Evolutionary conservation across 257 asterid species (phyloP).

Genomic region (Solanum medicagineum): DNA sequence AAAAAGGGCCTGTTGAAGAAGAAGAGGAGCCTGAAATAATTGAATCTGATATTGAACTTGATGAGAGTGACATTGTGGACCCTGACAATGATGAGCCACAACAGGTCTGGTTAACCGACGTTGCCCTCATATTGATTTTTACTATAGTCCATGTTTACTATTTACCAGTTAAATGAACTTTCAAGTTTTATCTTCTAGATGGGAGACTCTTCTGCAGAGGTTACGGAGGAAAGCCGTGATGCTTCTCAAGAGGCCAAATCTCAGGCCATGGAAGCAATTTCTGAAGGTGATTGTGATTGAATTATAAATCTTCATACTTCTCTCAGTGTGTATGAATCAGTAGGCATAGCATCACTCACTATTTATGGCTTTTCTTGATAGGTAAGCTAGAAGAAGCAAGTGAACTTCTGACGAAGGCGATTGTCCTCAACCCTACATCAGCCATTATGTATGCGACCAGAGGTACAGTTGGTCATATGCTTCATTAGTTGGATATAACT

Average conservation of each 20-base stretch:
- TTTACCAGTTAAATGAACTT: background rate
- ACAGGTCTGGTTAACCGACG: slow-evolving; percentile 29
- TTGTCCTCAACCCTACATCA: slow-evolving; percentile 74
- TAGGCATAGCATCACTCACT: background rate
- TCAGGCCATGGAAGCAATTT: slow-evolving; percentile 87
- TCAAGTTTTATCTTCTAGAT: slow-evolving; percentile 31
- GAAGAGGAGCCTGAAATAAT: slow-evolving; percentile 71
- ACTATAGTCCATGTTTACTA: background rate
- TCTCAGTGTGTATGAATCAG: background rate
- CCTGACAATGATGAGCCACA: slow-evolving; percentile 86
- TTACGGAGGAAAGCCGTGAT: slow-evolving; percentile 83
- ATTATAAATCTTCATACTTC: background rate
- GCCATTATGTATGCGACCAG: slow-evolving; percentile 91
- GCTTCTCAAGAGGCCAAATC: slow-evolving; percentile 88
- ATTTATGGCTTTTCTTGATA: slow-evolving; percentile 1
- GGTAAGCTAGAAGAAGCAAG: slow-evolving; percentile 83
- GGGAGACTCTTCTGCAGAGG: slow-evolving; percentile 87
- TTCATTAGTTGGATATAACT: background rate
- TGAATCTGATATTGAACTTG: slow-evolving; percentile 90
- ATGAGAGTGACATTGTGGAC: slow-evolving; percentile 66
- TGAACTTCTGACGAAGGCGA: slow-evolving; percentile 73
- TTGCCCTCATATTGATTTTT: background rate
- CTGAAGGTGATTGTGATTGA: slow-evolving; percentile 49
- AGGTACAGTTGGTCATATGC: slow-evolving; percentile 30
- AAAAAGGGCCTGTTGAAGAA: slow-evolving; percentile 29